Evolutionary conservation across 345 rosid species (phyloP).

Genomic region (Anacardium occidentale): DNA sequence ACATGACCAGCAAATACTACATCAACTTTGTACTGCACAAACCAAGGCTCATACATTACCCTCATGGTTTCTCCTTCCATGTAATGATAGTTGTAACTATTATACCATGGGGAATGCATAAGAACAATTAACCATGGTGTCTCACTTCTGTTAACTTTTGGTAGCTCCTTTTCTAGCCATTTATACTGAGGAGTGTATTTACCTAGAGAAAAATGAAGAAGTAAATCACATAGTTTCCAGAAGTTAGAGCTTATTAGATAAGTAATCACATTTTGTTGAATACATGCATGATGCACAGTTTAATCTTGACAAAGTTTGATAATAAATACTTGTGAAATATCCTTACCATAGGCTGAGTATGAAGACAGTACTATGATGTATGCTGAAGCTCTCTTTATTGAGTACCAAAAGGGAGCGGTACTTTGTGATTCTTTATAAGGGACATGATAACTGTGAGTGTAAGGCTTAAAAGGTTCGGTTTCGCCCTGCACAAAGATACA

Average conservation of each 20-base stretch:
- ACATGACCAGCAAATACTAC: slow-evolving; percentile 90
- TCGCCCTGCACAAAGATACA: slow-evolving; percentile 59
- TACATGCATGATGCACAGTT: background rate
- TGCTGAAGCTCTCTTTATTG: slow-evolving; percentile 91
- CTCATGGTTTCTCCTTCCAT: slow-evolving; percentile 99
- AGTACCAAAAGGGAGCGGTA: slow-evolving; percentile 83
- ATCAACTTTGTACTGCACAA: slow-evolving; percentile 74
- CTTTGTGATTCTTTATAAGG: slow-evolving; percentile 73
- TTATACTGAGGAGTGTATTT: slow-evolving; percentile 75
- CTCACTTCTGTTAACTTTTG: slow-evolving; percentile 76
- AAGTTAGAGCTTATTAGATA: background rate
- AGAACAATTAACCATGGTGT: slow-evolving; percentile 91
- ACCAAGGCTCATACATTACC: slow-evolving; percentile 83
- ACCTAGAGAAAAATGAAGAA: slow-evolving; percentile 36
- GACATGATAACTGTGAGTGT: slow-evolving; percentile 55
- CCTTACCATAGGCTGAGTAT: slow-evolving; percentile 82
- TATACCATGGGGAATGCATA: slow-evolving; percentile 85
- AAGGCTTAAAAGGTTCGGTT: slow-evolving; percentile 79
- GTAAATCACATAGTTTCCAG: background rate
- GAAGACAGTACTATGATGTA: slow-evolving; percentile 78
- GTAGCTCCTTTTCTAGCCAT: slow-evolving; percentile 75
- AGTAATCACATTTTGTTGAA: background rate
- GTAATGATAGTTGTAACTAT: slow-evolving; percentile 87
- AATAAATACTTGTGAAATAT: background rate
- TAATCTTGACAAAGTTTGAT: background rate